These are phyloP conservation scores for Rhododendron vialii DNA, from an alignment of 148 eudicot species.

Conservation along the genomic window DNA sequence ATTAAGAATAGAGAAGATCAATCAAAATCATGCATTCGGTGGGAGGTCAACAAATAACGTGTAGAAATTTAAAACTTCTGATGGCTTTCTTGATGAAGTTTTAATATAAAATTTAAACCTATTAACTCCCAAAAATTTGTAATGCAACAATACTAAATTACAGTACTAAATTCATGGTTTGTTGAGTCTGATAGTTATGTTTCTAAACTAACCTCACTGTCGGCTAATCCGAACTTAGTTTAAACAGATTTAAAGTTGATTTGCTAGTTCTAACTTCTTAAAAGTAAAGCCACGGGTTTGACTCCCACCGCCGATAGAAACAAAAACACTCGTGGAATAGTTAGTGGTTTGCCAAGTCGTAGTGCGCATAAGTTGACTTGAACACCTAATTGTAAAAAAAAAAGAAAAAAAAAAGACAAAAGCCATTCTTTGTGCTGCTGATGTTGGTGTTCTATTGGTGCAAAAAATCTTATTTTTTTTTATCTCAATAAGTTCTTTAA, in stretches of 20 bases:
- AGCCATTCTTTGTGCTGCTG: background rate
- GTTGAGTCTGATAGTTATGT: background rate
- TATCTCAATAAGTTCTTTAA: too few relatives aligned
- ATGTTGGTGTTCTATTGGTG: background rate
- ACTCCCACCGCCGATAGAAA: background rate
- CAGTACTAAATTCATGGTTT: background rate
- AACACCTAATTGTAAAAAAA: background rate
- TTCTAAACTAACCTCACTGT: background rate
- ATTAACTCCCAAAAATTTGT: background rate
- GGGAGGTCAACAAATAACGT: background rate
- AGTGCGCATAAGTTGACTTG: background rate
- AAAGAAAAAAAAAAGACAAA: background rate
- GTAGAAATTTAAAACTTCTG: background rate
- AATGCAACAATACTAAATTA: background rate
- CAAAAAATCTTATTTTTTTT: background rate
- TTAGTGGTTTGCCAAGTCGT: background rate
- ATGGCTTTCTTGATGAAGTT: background rate
- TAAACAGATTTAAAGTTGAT: background rate
- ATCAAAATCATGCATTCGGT: background rate
- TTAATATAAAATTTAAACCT: background rate
- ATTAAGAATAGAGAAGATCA: background rate
- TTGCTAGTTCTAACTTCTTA: background rate
- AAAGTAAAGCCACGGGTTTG: background rate
- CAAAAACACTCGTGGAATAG: background rate
- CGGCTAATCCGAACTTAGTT: background rate